Conservation (phyloP, 1,139 yeast genomes). For the Oligophagozyma castellii region DNA sequence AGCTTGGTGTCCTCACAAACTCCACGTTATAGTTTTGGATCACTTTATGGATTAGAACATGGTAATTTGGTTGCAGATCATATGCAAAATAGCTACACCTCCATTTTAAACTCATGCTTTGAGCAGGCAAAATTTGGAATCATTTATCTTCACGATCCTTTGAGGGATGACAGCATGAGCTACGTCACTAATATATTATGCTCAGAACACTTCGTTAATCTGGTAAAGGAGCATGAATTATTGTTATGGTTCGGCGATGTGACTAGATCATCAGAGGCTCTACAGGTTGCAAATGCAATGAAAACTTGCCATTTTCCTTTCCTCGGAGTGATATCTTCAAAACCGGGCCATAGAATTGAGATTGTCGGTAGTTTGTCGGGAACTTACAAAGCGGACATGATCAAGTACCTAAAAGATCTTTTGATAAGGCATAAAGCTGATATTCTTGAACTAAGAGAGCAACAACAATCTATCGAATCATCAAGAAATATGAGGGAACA, state of each 20-base stretch:
- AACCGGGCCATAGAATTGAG: conserved; percentile 40
- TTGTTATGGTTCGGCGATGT: conserved; percentile 86
- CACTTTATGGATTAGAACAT: conserved; percentile 15
- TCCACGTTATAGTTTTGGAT: conserved; percentile 14
- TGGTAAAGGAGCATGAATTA: conserved; percentile 37
- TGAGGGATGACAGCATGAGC: conserved; percentile 46
- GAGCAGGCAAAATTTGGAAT: conserved; percentile 38
- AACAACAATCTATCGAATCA: conserved; percentile 45
- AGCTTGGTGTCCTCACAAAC: conserved; percentile 1
- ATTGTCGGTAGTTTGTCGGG: conserved; percentile 65
- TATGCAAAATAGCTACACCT: conserved; percentile 17
- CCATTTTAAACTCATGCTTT: conserved; percentile 14
- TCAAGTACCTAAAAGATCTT: conserved; percentile 28
- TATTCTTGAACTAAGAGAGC: conserved; percentile 43
- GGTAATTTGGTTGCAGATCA: conserved; percentile 10
- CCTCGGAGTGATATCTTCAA: conserved; percentile 53
- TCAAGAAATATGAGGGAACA: conserved; percentile 51
- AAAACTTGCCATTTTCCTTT: conserved; percentile 70
- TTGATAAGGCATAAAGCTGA: conserved; percentile 48
- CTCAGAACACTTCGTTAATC: conserved; percentile 36
- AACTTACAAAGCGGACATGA: conserved; percentile 15
- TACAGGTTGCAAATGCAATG: conserved; percentile 67
- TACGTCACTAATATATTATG: conserved; percentile 47
- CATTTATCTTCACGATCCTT: conserved; percentile 61
- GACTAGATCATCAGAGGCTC: conserved; percentile 51